These are phyloP conservation scores for Botrytis byssoidea DNA, from an alignment of 2,329 filamentous ascomycete genomes.

Conservation along the genomic window DNA sequence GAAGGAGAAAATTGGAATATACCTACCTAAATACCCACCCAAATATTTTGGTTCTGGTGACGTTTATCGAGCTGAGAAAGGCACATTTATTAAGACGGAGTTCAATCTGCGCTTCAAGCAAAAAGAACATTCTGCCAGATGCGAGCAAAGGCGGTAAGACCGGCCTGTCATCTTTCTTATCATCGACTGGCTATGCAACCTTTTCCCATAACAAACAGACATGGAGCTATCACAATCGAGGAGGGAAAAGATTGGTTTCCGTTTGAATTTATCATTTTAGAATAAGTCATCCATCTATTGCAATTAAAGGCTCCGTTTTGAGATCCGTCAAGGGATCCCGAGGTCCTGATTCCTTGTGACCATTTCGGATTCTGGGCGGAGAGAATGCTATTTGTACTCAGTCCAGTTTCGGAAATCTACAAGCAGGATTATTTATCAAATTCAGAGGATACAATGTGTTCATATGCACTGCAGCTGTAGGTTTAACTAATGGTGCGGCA, in stretches of 20 bases:
- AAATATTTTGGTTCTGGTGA: background rate
- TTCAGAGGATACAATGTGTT: too few species aligned
- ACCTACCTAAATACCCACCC: background rate
- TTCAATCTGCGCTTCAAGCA: constrained; percentile 10
- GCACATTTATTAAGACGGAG: background rate
- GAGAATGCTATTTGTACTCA: background rate
- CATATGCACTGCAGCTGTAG: background rate
- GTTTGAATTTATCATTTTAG: background rate
- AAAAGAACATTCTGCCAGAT: background rate
- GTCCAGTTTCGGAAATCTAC: background rate
- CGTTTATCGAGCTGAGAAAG: background rate
- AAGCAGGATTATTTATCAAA: background rate
- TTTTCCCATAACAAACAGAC: too few species aligned
- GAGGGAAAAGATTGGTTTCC: too few species aligned
- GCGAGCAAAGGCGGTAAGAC: background rate
- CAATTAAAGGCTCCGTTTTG: background rate
- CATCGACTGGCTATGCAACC: background rate
- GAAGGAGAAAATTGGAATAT: background rate
- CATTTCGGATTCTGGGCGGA: background rate
- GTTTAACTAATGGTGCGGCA: background rate
- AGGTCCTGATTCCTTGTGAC: background rate
- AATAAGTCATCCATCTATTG: background rate
- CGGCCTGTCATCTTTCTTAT: background rate
- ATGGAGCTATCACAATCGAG: background rate
- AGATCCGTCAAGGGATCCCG: background rate